Conservation (phyloP, 2,329 filamentous ascomycete genomes). For the Colletotrichum costaricense region DNA sequence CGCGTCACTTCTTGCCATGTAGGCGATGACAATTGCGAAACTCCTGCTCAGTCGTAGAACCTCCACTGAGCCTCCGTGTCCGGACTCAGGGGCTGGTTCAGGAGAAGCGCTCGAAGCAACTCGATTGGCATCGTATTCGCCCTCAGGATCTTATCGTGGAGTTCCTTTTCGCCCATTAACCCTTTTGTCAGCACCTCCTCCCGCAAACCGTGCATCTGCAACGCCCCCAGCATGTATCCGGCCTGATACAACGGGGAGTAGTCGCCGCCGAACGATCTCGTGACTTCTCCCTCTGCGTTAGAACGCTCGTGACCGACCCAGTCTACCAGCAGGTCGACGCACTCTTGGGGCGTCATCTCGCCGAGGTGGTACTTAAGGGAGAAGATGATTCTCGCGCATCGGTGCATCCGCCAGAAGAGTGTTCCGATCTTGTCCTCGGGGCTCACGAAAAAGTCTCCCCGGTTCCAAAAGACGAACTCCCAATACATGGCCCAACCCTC, state of each 20-base stretch:
- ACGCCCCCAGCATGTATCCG: constrained; percentile 68
- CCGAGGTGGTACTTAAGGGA: constrained; percentile 69
- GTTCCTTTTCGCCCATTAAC: constrained; percentile 60
- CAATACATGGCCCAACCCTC: constrained; percentile 73
- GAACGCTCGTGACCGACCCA: constrained; percentile 68
- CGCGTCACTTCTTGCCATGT: not conserved
- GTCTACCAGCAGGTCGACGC: constrained; percentile 66
- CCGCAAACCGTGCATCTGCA: constrained; percentile 65
- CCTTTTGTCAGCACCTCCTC: constrained; percentile 57
- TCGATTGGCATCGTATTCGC: constrained; percentile 67
- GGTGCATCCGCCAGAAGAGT: constrained; percentile 72
- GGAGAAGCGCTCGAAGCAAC: constrained; percentile 60
- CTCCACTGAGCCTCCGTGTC: constrained; percentile 62
- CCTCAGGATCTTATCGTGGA: constrained; percentile 64
- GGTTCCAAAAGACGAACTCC: constrained; percentile 69
- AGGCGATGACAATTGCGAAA: too few species aligned
- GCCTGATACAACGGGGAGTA: constrained; percentile 70
- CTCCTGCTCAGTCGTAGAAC: constrained; percentile 51
- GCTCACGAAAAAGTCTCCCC: constrained; percentile 60
- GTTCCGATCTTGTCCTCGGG: constrained; percentile 67
- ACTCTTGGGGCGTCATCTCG: constrained; percentile 62
- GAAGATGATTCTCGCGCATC: constrained; percentile 69
- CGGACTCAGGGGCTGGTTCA: constrained; percentile 50
- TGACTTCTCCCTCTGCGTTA: constrained; percentile 70
- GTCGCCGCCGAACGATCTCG: constrained; percentile 65